phyloP scores from a whole-genome alignment of 1,284 basidiomycete genomes.

The Cutaneotrichosporon spelunceum region DNA sequence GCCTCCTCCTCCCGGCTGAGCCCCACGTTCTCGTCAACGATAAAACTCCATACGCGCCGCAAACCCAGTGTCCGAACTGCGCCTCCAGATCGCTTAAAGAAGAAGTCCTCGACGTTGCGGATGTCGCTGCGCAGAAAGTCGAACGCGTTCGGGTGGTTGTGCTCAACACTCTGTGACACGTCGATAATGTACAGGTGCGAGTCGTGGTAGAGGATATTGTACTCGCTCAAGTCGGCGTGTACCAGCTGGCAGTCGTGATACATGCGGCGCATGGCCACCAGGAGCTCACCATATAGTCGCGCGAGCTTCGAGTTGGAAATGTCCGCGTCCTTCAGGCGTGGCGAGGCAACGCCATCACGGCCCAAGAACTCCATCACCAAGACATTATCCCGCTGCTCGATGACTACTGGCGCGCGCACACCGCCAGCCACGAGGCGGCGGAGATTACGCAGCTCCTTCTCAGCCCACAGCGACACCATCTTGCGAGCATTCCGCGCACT shows the following conservation, averaged over 20 bases:
- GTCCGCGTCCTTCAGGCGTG: slow-evolving; percentile 82
- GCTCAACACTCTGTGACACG: slow-evolving; percentile 97
- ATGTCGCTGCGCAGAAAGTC: slow-evolving; percentile 94
- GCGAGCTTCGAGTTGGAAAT: slow-evolving; percentile 56
- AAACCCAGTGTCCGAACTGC: slow-evolving; percentile 72
- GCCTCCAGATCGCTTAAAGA: slow-evolving; percentile 63
- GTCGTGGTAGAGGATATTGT: slow-evolving; percentile 79
- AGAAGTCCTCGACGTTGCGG: slow-evolving; percentile 90
- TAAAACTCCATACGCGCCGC: slow-evolving; percentile 80
- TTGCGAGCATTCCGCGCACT: slow-evolving; percentile 86
- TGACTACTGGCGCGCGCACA: slow-evolving; percentile 77
- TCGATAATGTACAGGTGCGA: slow-evolving; percentile 89
- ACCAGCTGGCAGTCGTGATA: slow-evolving; percentile 90
- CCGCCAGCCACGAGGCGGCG: slow-evolving; percentile 77
- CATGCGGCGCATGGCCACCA: slow-evolving; percentile 76
- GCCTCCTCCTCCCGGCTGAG: slow-evolving; percentile 27
- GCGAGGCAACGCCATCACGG: slow-evolving; percentile 69
- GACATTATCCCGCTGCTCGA: slow-evolving; percentile 95
- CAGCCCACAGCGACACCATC: slow-evolving; percentile 98
- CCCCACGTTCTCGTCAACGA: slow-evolving; percentile 60
- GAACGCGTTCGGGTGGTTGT: slow-evolving; percentile 92
- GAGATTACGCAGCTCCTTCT: slow-evolving; percentile 97
- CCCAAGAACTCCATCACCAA: slow-evolving; percentile 95
- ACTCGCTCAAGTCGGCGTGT: slow-evolving; percentile 96
- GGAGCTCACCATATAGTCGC: slow-evolving; percentile 72